Evolutionary conservation across 306 rosid genomes (phyloP).

Genomic region (Cicer arietinum): DNA sequence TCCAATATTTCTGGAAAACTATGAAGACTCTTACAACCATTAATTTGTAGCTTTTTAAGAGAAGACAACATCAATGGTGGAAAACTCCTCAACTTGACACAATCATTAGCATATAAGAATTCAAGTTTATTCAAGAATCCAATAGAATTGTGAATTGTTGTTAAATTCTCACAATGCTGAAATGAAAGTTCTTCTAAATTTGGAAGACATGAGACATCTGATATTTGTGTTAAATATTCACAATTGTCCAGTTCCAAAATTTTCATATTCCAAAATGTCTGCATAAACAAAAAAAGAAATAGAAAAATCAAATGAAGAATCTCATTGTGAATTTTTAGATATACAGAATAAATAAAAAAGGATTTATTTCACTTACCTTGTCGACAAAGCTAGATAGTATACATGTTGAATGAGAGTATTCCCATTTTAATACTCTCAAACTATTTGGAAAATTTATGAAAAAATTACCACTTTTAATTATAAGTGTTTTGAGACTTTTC

Average conservation of each 20-base stretch:
- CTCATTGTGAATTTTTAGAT: background rate
- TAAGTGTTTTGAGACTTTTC: background rate
- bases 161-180: background rate
- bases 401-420: background rate
- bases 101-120: background rate
- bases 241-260: background rate
- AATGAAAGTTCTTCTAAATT: background rate
- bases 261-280: background rate
- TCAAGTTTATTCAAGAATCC: constrained; percentile 11
- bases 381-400: background rate
- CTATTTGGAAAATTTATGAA: background rate
- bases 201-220: background rate
- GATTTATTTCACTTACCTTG: background rate
- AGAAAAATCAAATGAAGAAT: background rate
- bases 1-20: constrained; percentile 27
- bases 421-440: background rate
- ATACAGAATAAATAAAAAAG: background rate
- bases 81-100: background rate
- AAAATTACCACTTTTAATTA: background rate
- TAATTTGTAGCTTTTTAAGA: background rate
- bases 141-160: background rate
- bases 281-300: background rate
- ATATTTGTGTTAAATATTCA: background rate
- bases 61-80: constrained; percentile 1
- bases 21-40: background rate